Evolutionary conservation across 2,329 filamentous ascomycete genomes (phyloP), one percentile per base, ranked within the genome.

Genomic region (Aspergillus viridinutans): DNA sequence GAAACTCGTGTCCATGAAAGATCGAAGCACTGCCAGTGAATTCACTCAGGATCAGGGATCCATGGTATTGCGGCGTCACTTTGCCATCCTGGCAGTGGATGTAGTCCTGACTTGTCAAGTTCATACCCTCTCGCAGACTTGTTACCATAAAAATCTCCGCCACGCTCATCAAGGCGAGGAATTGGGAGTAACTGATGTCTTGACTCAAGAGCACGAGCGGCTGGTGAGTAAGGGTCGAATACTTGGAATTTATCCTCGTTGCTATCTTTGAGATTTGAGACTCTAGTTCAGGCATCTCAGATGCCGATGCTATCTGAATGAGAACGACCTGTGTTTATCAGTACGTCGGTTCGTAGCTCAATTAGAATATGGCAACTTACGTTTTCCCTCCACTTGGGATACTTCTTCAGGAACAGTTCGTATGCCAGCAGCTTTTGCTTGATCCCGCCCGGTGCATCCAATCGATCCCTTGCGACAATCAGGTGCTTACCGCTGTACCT

Each of bases 91-190:
- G 93, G 69, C 92, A 97, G 62, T 90, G 89, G 38, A 97, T 82
- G 67, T 90, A 97, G 69, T 97, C 93, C 70, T 97, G 93, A 4
- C 89, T 91, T 0, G 92, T 96, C 52, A 97, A 78, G 70, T 97
- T 97, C 93, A 97, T 97, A 63, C 93, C 93, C 72, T 97, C 93
- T 52, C 93, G 90, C 67, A 97, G 86, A 68, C 90, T 94, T 3
- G 92, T 95, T 68, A 97, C 92, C 84, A 96, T 93, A 52, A 97
- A 81, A 1, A 89, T 88, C 72, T 97, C 92, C 1, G 93, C 92
- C 50, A 94, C 88, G 3, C 90, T 91, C 53, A 97, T 80, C 2
- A 97, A 80, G 1, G 92, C 92, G n/a, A 97, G 81, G 66, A 96
- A 97, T 70, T 97, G 92, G 0, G 90, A 82, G 68, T 95, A 96